phyloP scores from a whole-genome alignment of 2,329 filamentous ascomycete genomes.

The Rugonectria rugulosa region DNA sequence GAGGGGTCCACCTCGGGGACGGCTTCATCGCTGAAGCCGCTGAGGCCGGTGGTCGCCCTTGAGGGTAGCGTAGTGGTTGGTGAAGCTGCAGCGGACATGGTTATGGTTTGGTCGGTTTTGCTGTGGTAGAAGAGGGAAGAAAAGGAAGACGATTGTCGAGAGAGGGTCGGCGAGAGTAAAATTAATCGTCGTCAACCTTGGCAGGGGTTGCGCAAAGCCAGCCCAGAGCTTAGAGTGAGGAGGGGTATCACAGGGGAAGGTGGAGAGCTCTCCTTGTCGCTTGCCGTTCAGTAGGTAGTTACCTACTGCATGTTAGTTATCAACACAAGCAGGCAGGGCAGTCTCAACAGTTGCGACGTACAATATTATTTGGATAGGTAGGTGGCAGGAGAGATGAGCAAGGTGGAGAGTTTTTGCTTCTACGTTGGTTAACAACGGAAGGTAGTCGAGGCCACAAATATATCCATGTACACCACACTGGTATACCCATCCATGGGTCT shows the following conservation, averaged over 20 bases:
- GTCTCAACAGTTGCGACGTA: too few species aligned
- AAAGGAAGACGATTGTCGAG: constrained; percentile 1
- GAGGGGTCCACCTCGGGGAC: constrained; percentile 65
- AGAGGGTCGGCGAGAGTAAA: constrained; percentile 15
- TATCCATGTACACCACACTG: too few species aligned
- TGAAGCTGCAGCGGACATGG: constrained; percentile 41
- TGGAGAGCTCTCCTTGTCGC: constrained; percentile 26
- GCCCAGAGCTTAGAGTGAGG: constrained; percentile 20
- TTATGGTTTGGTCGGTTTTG: constrained; percentile 6
- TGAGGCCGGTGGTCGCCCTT: constrained; percentile 55
- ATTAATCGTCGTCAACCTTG: constrained; percentile 15
- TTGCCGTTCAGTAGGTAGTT: too few species aligned
- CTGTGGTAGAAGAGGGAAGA: neutral
- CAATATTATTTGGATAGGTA: too few species aligned
- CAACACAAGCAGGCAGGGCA: too few species aligned
- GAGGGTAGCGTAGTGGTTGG: constrained; percentile 51
- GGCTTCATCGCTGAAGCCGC: constrained; percentile 62
- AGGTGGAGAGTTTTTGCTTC: too few species aligned
- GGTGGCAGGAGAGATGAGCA: too few species aligned
- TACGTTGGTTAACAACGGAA: neutral
- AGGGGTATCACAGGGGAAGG: constrained; percentile 25
- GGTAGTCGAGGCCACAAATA: neutral
- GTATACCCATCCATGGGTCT: too few species aligned
- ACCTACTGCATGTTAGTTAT: too few species aligned
- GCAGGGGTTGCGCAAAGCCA: constrained; percentile 3